Evolutionary conservation across 805 yeast genomes (phyloP).

Genomic region (Metschnikowia orientalis): DNA sequence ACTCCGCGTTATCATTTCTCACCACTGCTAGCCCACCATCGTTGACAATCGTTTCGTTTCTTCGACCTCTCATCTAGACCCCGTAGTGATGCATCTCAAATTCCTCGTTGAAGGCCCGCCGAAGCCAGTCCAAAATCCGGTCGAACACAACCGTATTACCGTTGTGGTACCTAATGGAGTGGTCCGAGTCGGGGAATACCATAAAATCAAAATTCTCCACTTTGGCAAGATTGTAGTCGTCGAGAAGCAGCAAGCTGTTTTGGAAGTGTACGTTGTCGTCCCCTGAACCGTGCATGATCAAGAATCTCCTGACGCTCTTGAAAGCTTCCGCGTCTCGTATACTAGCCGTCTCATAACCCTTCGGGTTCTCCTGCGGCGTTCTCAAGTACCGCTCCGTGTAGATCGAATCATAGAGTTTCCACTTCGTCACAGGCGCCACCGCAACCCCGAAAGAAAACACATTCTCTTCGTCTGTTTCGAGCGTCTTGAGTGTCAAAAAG

Average conservation of each 20-base stretch:
- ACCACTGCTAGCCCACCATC: too few relatives aligned
- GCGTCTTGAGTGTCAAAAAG: slow-evolving; percentile 80
- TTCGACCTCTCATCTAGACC: slow-evolving; percentile 2
- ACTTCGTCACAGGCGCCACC: slow-evolving; percentile 96
- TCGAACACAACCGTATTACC: slow-evolving; percentile 68
- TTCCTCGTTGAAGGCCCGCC: slow-evolving; percentile 17
- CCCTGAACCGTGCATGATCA: slow-evolving; percentile 94
- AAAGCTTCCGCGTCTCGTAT: slow-evolving; percentile 57
- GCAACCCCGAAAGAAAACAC: slow-evolving; percentile 87
- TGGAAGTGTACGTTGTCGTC: slow-evolving; percentile 98
- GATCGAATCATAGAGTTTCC: slow-evolving; percentile 87
- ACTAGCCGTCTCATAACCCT: slow-evolving; percentile 56
- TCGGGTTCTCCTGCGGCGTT: slow-evolving; percentile 61
- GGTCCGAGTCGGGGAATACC: slow-evolving; percentile 80
- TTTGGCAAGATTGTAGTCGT: slow-evolving; percentile 61
- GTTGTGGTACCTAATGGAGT: slow-evolving; percentile 66
- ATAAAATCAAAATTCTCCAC: slow-evolving; percentile 82
- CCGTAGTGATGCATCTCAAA: slow-evolving; percentile 8
- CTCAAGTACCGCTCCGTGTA: slow-evolving; percentile 96
- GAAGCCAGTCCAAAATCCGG: slow-evolving; percentile 24
- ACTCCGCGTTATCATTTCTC: too few relatives aligned
- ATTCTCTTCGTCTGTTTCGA: slow-evolving; percentile 64
- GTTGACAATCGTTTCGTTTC: too few relatives aligned
- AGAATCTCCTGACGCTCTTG: slow-evolving; percentile 56
- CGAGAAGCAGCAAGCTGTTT: slow-evolving; percentile 74